Conservation (phyloP, 495 filamentous ascomycete genomes). For the Penicillium daleae region DNA sequence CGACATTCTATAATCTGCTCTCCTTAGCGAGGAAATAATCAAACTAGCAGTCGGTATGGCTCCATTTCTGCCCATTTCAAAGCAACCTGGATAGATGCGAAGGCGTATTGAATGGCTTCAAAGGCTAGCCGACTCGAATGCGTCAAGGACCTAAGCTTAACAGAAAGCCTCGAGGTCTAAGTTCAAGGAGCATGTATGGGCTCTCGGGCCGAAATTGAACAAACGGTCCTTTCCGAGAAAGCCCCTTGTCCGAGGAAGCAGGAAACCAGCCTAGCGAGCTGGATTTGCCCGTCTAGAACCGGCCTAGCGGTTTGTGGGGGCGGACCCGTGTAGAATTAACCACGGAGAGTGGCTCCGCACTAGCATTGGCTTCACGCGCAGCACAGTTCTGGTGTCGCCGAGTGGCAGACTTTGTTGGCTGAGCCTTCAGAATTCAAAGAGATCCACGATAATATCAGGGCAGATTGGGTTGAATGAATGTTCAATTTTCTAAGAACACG, state of each 20-base stretch:
- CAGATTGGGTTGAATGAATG: background rate
- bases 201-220: constrained; percentile 8
- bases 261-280: background rate
- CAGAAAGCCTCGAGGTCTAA: background rate
- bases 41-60: too few species aligned
- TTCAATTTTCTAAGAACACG: background rate
- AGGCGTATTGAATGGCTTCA: background rate
- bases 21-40: background rate
- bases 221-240: background rate
- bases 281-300: background rate
- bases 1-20: background rate
- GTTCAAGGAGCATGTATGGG: background rate
- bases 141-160: constrained; percentile 2
- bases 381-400: background rate
- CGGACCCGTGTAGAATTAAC: constrained; percentile 27
- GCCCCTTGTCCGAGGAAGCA: background rate
- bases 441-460: background rate
- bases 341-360: constrained; percentile 32
- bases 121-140: background rate
- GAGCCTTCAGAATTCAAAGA: background rate
- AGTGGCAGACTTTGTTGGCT: background rate
- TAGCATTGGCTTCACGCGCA: constrained; percentile 8
- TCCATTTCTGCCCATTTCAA: background rate
- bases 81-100: background rate
- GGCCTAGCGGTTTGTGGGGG: constrained; percentile 30